Conservation (phyloP, 306 rosid species). For the Trichosanthes cucumerina region DNA sequence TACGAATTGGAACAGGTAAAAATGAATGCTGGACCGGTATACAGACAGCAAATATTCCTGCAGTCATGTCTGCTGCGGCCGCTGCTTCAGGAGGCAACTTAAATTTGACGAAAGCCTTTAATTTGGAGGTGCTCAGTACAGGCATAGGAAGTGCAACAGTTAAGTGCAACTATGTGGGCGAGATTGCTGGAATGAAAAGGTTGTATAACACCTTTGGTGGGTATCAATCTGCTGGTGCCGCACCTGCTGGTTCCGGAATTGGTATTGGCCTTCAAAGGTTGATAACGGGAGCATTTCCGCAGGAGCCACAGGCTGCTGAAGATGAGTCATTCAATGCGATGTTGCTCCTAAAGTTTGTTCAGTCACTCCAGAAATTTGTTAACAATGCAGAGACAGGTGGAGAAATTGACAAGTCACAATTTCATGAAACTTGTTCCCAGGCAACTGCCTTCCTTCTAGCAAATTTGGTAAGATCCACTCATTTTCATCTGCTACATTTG, state of each 20-base stretch:
- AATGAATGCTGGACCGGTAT: constrained; percentile 73
- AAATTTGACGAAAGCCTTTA: constrained; percentile 79
- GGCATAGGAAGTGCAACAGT: constrained; percentile 79
- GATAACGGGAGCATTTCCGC: constrained; percentile 91
- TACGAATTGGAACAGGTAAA: constrained; percentile 86
- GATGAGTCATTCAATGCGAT: constrained; percentile 78
- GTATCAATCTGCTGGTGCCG: constrained; percentile 42
- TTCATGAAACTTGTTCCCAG: constrained; percentile 95
- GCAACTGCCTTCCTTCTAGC: constrained; percentile 91
- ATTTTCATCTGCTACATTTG: neutral
- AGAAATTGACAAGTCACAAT: constrained; percentile 73
- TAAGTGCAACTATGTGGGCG: constrained; percentile 94
- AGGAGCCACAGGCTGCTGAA: constrained; percentile 63
- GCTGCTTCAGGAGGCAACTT: constrained; percentile 93
- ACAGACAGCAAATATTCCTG: constrained; percentile 83
- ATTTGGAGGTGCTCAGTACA: constrained; percentile 89
- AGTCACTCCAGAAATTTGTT: constrained; percentile 82
- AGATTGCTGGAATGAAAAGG: constrained; percentile 97
- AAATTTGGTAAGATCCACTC: constrained; percentile 54
- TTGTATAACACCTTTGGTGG: constrained; percentile 93
- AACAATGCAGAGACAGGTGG: constrained; percentile 82
- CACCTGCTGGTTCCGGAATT: constrained; percentile 59
- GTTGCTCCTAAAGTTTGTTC: constrained; percentile 78
- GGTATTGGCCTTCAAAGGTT: constrained; percentile 83
- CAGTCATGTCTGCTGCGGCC: constrained; percentile 95